Evolutionary conservation across 2,329 filamentous ascomycete species (phyloP).

Genomic region (Periconia sp.): DNA sequence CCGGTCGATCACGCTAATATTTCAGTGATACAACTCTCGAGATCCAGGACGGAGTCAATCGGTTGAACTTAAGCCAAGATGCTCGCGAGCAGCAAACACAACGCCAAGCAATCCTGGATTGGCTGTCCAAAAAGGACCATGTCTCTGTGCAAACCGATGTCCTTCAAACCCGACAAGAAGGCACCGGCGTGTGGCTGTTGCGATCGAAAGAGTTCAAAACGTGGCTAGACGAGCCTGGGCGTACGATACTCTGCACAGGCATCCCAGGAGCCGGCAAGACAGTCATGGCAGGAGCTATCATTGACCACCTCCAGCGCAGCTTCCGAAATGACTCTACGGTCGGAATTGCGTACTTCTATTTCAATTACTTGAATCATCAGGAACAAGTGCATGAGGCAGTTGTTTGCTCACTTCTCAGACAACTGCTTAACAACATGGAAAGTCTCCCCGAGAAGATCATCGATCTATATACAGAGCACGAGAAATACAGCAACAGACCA

Average conservation of each 20-base stretch:
- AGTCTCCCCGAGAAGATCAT: neutral
- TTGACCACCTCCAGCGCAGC: constrained; percentile 45
- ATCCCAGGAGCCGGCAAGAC: constrained; percentile 58
- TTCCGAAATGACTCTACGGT: constrained; percentile 27
- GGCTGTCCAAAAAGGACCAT: constrained; percentile 49
- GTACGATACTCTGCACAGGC: constrained; percentile 53
- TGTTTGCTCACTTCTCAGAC: neutral
- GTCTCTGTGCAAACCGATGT: constrained; percentile 48
- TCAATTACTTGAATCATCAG: constrained; percentile 46
- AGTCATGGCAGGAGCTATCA: constrained; percentile 43
- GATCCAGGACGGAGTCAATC: neutral
- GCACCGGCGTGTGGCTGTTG: constrained; percentile 56
- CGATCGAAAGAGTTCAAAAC: constrained; percentile 30
- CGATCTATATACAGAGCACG: neutral
- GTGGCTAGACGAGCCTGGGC: neutral
- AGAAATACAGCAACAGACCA: neutral
- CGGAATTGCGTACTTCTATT: constrained; percentile 55
- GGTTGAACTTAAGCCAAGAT: neutral
- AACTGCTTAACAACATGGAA: constrained; percentile 1
- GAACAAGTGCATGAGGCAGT: constrained; percentile 38
- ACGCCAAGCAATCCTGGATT: constrained; percentile 1
- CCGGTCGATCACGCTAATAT: too few relatives aligned
- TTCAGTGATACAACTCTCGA: neutral
- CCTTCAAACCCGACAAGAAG: constrained; percentile 38
- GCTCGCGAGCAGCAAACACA: neutral